Base-by-base conservation (phyloP, 192 early-diverging fungal genomes). In the Gryganskiella cystojenkinii region DNA sequence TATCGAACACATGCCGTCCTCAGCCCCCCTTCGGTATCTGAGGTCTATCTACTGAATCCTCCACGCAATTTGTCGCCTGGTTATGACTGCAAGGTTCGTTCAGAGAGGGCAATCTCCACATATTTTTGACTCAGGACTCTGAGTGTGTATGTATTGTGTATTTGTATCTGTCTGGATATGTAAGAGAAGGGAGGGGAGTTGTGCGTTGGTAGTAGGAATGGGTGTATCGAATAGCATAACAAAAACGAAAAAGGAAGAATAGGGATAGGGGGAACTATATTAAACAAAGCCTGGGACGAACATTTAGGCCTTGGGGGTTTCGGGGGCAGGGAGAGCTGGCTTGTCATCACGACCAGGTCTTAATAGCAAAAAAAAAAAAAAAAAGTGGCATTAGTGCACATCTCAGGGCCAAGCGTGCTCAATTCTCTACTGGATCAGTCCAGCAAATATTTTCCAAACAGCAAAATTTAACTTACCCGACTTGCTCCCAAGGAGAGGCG, bases 401-500 rank as follows among this genome's bases (percentile, higher is more conserved):
- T 31, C 3, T 3, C 35, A 24, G 19, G 4, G 2, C 24, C 42
- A 55, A 9, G n/a, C n/a, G n/a, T n/a, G n/a, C n/a, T n/a, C n/a
- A n/a, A n/a, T n/a, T n/a, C n/a, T n/a, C n/a, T n/a, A n/a, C n/a
- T n/a, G n/a, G n/a, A n/a, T n/a, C n/a, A n/a, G n/a, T n/a, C n/a
- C n/a, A n/a, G n/a, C n/a, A n/a, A n/a, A n/a, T n/a, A n/a, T n/a
- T n/a, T n/a, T n/a, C n/a, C n/a, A 25, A 28, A 20, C 50, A 52
- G 24, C 13, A 24, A 52, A 8, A 17, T 8, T 17, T 9, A 24
- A 53, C 74, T 37, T 64, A 78, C 74, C 92, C 92, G 35, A 87
- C 90, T 75, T 93, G 92, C 79, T 92, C 96, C 98, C 98, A 99
- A 20, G 98, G 95, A 58, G 94, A 95, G 62, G 92, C 88, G 79